Conservation (phyloP, 1,284 basidiomycete genomes). For the Phellopilus nigrolimitatus region DNA sequence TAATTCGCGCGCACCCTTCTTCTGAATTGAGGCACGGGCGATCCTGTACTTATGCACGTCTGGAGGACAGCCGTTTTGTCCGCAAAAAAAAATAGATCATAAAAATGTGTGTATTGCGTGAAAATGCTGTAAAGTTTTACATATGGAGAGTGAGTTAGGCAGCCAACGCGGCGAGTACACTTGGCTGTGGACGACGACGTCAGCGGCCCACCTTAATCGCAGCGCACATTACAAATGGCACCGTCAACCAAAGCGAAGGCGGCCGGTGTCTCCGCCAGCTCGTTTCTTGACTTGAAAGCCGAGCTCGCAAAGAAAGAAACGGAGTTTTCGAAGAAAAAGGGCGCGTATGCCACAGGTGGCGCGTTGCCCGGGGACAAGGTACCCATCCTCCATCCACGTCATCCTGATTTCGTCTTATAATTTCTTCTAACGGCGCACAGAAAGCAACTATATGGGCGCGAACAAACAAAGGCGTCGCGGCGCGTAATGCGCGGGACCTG, state of each 20-base stretch:
- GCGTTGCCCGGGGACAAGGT: constrained; percentile 64
- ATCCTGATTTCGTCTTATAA: not conserved
- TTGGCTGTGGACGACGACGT: not conserved
- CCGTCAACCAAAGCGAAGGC: constrained; percentile 48
- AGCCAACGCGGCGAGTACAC: not conserved
- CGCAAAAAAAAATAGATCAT: too few relatives aligned
- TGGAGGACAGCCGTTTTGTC: too few relatives aligned
- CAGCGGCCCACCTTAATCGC: not conserved
- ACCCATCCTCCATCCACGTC: constrained; percentile 16
- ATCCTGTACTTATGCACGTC: too few relatives aligned
- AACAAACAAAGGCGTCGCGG: constrained; percentile 65
- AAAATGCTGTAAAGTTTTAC: too few relatives aligned
- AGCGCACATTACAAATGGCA: constrained; percentile 11
- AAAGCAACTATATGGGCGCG: constrained; percentile 69
- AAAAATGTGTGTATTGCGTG: too few relatives aligned
- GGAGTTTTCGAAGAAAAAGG: constrained; percentile 56
- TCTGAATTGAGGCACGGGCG: too few relatives aligned
- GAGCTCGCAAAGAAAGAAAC: constrained; percentile 65
- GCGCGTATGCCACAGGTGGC: constrained; percentile 51
- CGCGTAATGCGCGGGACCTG: constrained; percentile 56
- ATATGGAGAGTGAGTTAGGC: too few relatives aligned
- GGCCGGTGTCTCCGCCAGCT: constrained; percentile 63
- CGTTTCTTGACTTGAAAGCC: constrained; percentile 74
- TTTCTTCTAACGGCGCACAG: constrained; percentile 31
- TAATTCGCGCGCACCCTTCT: not conserved